A percentile compares a stretch with the other conserved stretches of the same genome.
Evolutionary conservation across 2,329 filamentous ascomycete species (phyloP).

Genomic region (Colletotrichum sp.): DNA sequence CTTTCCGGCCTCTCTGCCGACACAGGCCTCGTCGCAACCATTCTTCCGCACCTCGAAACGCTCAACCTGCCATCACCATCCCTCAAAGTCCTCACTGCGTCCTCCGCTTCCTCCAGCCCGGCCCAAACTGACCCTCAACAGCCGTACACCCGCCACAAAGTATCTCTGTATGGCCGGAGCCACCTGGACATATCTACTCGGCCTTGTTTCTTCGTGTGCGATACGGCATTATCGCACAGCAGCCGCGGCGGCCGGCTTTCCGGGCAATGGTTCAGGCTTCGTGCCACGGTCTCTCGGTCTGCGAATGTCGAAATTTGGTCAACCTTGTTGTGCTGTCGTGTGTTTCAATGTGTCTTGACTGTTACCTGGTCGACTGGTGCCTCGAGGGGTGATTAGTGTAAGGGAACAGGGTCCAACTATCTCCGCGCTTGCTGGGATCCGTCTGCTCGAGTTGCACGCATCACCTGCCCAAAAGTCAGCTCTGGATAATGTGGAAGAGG

Average conservation of each 20-base stretch:
- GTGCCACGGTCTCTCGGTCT: not conserved
- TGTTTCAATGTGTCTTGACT: not conserved
- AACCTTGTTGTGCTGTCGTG: not conserved
- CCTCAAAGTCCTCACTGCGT: not conserved
- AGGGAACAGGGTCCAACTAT: not conserved
- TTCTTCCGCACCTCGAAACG: not conserved
- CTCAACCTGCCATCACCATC: not conserved
- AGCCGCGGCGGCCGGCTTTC: not conserved
- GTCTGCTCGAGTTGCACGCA: not conserved
- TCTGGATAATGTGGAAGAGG: not conserved
- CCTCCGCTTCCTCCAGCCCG: not conserved
- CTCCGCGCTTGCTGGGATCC: not conserved
- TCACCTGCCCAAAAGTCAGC: not conserved
- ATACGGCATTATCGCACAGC: not conserved
- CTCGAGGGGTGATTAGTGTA: not conserved
- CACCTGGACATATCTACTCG: not conserved
- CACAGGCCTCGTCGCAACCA: constrained; percentile 4
- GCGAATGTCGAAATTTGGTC: not conserved
- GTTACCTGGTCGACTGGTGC: not conserved
- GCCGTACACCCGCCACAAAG: not conserved
- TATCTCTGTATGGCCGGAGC: not conserved
- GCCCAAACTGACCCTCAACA: not conserved
- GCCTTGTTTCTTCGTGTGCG: not conserved
- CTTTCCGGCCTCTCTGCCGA: constrained; percentile 1
- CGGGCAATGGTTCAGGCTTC: not conserved